phyloP scores from a whole-genome alignment of 306 rosid species.

The Echinosophora koreensis region DNA sequence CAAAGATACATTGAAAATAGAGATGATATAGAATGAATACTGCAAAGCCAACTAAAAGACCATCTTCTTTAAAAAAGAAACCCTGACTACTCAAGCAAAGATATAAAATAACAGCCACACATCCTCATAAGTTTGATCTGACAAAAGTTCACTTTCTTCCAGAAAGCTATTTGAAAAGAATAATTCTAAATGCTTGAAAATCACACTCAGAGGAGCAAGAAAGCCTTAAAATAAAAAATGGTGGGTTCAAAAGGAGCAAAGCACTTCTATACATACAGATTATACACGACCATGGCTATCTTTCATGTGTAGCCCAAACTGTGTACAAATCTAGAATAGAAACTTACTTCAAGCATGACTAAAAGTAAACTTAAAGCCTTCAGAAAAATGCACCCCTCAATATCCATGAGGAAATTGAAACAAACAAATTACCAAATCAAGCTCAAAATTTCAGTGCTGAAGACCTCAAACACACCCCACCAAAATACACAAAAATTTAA shows the following conservation, averaged over 20 bases:
- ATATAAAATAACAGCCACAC: conserved; percentile 17
- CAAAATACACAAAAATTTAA: no score
- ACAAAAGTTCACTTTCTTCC: background rate
- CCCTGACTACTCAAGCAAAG: conserved; percentile 6
- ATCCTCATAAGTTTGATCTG: conserved; percentile 3
- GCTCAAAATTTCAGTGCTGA: background rate
- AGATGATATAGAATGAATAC: background rate
- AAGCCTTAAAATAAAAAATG: background rate
- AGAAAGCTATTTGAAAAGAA: background rate
- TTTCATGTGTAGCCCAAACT: background rate
- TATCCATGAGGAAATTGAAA: background rate
- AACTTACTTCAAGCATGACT: background rate
- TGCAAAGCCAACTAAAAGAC: conserved; percentile 7
- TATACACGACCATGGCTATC: background rate
- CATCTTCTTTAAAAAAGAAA: conserved; percentile 31
- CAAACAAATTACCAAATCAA: background rate
- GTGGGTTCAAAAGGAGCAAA: background rate
- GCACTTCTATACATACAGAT: background rate
- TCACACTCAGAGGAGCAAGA: background rate
- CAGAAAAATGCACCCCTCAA: background rate
- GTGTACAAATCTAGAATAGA: background rate
- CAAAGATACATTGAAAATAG: conserved; percentile 10
- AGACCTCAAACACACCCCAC: no score
- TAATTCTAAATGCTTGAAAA: background rate
- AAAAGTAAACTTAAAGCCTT: background rate